Conservation (phyloP, 352 stramenopile genomes). For the Globisporangium recalcitrans region DNA sequence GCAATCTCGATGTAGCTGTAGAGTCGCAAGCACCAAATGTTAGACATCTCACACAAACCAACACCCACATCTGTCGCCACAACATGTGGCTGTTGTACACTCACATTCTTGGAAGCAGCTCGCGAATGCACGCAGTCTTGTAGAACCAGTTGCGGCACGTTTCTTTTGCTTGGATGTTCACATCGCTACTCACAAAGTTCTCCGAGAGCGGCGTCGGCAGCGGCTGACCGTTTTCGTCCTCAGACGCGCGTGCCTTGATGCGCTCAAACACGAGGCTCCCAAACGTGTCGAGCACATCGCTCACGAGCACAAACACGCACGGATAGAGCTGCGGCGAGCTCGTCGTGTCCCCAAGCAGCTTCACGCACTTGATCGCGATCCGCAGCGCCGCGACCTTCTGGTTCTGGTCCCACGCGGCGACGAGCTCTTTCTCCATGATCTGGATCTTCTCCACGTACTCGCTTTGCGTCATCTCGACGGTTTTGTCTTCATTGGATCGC, state of each 20-base stretch:
- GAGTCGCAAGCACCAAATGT: neutral
- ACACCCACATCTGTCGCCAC: neutral
- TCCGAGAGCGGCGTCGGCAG: slow-evolving; percentile 50
- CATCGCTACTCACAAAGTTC: slow-evolving; percentile 69
- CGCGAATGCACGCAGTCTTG: slow-evolving; percentile 91
- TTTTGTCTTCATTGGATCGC: slow-evolving; percentile 23
- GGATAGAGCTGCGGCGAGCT: slow-evolving; percentile 84
- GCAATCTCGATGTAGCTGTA: slow-evolving; percentile 87
- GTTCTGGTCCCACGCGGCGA: slow-evolving; percentile 74
- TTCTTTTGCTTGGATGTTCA: slow-evolving; percentile 86
- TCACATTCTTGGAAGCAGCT: slow-evolving; percentile 88
- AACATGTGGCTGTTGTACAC: slow-evolving; percentile 9
- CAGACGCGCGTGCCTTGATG: slow-evolving; percentile 59
- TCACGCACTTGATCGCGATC: slow-evolving; percentile 89
- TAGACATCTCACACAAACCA: neutral
- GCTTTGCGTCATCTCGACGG: slow-evolving; percentile 72
- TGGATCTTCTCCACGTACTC: slow-evolving; percentile 82
- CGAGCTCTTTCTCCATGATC: slow-evolving; percentile 64
- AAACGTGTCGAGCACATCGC: slow-evolving; percentile 84
- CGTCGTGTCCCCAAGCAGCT: slow-evolving; percentile 76
- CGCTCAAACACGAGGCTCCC: slow-evolving; percentile 82
- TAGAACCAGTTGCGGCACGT: slow-evolving; percentile 94
- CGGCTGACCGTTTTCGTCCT: slow-evolving; percentile 52
- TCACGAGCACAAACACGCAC: slow-evolving; percentile 86
- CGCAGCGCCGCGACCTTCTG: slow-evolving; percentile 86